Evolutionary conservation across 352 stramenopile genomes (phyloP).

Genomic region (Salisapilia sapeloensis): DNA sequence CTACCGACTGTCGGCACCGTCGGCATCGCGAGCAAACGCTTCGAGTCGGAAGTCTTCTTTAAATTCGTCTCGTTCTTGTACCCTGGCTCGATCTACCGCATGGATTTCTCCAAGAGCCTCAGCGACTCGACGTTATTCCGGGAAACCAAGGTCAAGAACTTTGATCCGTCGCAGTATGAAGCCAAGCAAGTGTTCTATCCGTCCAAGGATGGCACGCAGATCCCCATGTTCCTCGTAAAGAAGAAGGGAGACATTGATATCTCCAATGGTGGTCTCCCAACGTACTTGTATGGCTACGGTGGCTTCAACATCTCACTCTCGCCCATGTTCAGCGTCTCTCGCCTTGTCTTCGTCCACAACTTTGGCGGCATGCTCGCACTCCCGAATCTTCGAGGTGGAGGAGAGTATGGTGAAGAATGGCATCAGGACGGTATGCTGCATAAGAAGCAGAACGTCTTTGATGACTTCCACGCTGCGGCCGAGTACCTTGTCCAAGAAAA

Average conservation of each 20-base stretch:
- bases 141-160: constrained; percentile 70
- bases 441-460: constrained; percentile 90
- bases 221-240: constrained; percentile 92
- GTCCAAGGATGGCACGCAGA: constrained; percentile 87
- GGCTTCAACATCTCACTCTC: constrained; percentile 92
- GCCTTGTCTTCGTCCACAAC: constrained; percentile 83
- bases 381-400: constrained; percentile 87
- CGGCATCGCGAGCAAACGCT: constrained; percentile 44
- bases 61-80: constrained; percentile 81
- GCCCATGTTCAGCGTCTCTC: constrained; percentile 77
- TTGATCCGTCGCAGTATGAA: constrained; percentile 64
- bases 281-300: constrained; percentile 89
- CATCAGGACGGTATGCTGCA: constrained; percentile 85
- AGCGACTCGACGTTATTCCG: constrained; percentile 33
- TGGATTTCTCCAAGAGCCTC: constrained; percentile 26
- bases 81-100: constrained; percentile 58
- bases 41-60: constrained; percentile 76
- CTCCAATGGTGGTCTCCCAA: constrained; percentile 69
- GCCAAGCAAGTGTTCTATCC: constrained; percentile 79
- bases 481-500: constrained; percentile 82
- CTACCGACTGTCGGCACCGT: constrained; percentile 55
- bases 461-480: constrained; percentile 91
- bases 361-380: constrained; percentile 84
- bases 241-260: constrained; percentile 41
- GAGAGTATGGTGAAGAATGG: constrained; percentile 87